These are phyloP conservation scores for Hysterangium stoloniferum DNA, from an alignment of 768 basidiomycete species.

Conservation along the genomic window DNA sequence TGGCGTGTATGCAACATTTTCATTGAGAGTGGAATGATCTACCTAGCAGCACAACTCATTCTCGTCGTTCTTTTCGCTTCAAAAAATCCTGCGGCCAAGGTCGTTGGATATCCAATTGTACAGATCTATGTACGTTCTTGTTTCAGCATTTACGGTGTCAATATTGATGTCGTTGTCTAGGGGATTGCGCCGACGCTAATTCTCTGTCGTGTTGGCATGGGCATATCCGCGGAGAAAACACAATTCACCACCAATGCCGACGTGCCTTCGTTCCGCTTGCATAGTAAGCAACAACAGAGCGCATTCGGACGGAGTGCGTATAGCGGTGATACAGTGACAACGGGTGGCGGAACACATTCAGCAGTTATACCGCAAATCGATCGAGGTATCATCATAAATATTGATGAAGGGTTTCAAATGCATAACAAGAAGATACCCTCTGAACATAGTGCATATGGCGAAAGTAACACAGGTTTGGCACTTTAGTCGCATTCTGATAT, in stretches of 20 bases:
- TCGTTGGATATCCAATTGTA: conserved; percentile 30
- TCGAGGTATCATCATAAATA: too few species aligned
- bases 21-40: conserved; percentile 34
- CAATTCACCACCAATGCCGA: not conserved
- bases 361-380: too few species aligned
- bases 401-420: too few species aligned
- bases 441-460: too few species aligned
- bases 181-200: conserved; percentile 19
- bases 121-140: conserved; percentile 32
- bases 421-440: too few species aligned
- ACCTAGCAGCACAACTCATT: conserved; percentile 32
- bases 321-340: too few species aligned
- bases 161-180: conserved; percentile 1
- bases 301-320: too few species aligned
- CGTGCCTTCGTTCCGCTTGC: not conserved
- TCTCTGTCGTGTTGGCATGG: conserved; percentile 16
- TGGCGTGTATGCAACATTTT: conserved; percentile 26
- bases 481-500: too few species aligned
- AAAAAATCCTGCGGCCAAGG: conserved; percentile 26
- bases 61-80: conserved; percentile 33
- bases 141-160: not conserved
- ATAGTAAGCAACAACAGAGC: too few species aligned
- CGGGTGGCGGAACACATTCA: too few species aligned
- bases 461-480: too few species aligned
- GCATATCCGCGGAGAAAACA: conserved; percentile 8